Base-by-base conservation (phyloP, 306 rosid species). In the Betula pendula region DNA sequence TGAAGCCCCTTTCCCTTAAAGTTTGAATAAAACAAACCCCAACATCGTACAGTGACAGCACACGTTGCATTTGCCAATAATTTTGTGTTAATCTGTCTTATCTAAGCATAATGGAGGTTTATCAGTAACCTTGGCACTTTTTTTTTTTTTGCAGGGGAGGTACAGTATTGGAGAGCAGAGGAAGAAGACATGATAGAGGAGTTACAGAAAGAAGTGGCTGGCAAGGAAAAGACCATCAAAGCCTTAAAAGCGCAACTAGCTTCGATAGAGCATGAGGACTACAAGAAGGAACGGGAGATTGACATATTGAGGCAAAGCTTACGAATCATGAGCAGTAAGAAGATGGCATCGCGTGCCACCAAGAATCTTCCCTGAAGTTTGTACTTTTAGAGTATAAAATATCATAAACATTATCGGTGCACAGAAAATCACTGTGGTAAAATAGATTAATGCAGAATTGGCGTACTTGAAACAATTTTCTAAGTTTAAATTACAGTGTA, bases 301-400 rank as follows among this genome's bases (percentile, higher is more conserved):
- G 98, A 95, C 79, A 87, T 95, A 78, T 77, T 95, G 68, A 95
- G 88, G 87, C 99, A 95, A 62, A 95, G 99, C 79, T 80, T 92
- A 51, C 88, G 94, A 83, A 95, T 95, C 60, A 85, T 95, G 87
- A 87, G 81, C 76, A 70, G 77, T 77, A 85, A 88, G 83, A 87
- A 79, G 88, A 78, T 75, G 31, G 48, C 80, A 51, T 50, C 76
- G 76, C 85, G 60, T 68, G 77, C 43, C 5, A 79, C 81, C 85
- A 88, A 80, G 81, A 79, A 71, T 79, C 69, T 78, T 44, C 77
- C 82, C 65, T 84, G 74, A 68, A 73, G 35, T 79, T 51, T 8
- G 71, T 22, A 40, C 71, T 40, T 38, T n/a, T 38, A n/a, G 24
- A 40, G 27, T 13, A 66, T 38, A 66, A 17, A 35, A 29, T 19